These are phyloP conservation scores for Clavaria fumosa DNA, from an alignment of 768 basidiomycete species.

Conservation along the genomic window DNA sequence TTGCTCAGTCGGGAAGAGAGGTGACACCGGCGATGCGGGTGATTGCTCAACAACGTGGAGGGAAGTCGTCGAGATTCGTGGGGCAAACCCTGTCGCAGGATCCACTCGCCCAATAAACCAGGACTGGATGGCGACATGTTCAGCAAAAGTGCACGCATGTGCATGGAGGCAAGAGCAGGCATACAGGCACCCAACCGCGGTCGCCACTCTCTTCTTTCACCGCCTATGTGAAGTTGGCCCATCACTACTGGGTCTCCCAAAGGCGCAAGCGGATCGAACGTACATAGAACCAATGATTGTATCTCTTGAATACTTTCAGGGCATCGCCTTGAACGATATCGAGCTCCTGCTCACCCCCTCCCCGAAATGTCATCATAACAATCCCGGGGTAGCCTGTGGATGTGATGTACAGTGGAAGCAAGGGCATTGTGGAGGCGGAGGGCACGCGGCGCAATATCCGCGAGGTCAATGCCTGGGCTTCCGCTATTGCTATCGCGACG, in stretches of 20 bases:
- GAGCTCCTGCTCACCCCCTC: constrained; percentile 87
- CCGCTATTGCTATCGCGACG: constrained; percentile 70
- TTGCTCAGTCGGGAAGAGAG: too few relatives aligned
- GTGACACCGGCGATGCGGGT: too few relatives aligned
- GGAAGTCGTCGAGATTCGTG: too few relatives aligned
- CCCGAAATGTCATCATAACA: constrained; percentile 91
- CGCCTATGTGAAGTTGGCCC: constrained; percentile 33
- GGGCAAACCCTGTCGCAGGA: too few relatives aligned
- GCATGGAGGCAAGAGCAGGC: constrained; percentile 17
- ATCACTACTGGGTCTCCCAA: too few relatives aligned
- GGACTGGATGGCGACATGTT: constrained; percentile 29
- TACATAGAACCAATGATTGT: constrained; percentile 96
- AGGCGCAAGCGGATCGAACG: constrained; percentile 18
- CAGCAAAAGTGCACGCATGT: constrained; percentile 4
- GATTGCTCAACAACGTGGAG: too few relatives aligned
- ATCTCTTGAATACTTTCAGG: constrained; percentile 89
- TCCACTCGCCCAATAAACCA: constrained; percentile 90
- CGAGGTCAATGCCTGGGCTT: constrained; percentile 25
- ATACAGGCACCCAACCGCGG: constrained; percentile 89
- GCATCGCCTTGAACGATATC: constrained; percentile 79
- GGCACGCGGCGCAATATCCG: constrained; percentile 26
- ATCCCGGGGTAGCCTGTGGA: constrained; percentile 97
- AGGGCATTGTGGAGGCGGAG: constrained; percentile 73
- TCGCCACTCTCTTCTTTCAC: constrained; percentile 90
- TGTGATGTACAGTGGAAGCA: constrained; percentile 80